Evolutionary conservation across 2,329 filamentous ascomycete species (phyloP), one percentile per base, ranked within the genome.

Genomic region (Apiospora marii): DNA sequence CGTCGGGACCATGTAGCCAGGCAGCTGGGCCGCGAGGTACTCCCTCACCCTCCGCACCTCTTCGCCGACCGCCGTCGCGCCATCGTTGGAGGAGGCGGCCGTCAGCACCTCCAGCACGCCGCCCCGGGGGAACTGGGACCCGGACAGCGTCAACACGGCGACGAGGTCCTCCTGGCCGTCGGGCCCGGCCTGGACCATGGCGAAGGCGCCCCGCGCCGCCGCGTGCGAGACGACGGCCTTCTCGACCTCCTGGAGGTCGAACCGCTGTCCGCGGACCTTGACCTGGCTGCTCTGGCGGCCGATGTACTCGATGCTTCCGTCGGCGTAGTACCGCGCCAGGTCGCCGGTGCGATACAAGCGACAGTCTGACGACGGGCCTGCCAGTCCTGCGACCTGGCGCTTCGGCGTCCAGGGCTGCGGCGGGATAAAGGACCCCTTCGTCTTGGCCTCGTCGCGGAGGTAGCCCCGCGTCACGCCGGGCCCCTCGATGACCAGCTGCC

Each of bases 381-480:
- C 3, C 27, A 30, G 4, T 30, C 27, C 27, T 5, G 27, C 51
- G 34, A 3, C n/a, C 7, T 67, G 19, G 22, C 61, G 13, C 6
- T 12, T 24, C 13, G 61, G 61, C 13, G 61, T 44, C 61, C 61
- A 67, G 8, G 61, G 5, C 34, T 41, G 61, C 7, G 61, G 37
- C 7, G 61, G 61, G 22, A 80, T 22, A 71, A 82, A 83, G 0
- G 74, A 71, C 10, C 70, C 68, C 2, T 27, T 61, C 4, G 76
- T 78, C 5, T 75, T 68, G 8, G 78, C 77, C 0, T 74, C 68
- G 0, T 76, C 71, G 69, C 78, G 76, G 0, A 84, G 68, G 69
- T 86, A 86, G 2, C 82, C 80, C 30, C 61, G 46, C 4, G 71
- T 70, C 10, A 77, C 58, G 13, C 72, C 73, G 1, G 51, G 61